These are phyloP conservation scores for Suillus hirtellus DNA, from an alignment of 768 basidiomycete species.

Conservation along the genomic window DNA sequence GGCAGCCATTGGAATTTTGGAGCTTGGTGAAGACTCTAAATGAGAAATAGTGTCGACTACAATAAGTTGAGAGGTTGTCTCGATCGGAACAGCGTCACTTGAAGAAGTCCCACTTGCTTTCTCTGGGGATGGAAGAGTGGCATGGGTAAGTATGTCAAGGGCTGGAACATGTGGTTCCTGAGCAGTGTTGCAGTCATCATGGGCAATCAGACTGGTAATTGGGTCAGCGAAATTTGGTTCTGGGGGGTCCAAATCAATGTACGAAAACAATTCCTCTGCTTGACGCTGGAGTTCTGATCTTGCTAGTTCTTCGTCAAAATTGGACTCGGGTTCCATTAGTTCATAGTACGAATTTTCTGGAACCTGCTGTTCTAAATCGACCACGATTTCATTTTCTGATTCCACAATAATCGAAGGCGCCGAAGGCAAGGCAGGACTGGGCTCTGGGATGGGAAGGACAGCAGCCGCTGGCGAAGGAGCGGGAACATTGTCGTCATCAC, in stretches of 20 bases:
- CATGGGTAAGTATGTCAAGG: not conserved
- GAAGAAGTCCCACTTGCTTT: not conserved
- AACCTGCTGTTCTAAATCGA: not conserved
- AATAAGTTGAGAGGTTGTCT: not conserved
- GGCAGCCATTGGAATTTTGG: not conserved
- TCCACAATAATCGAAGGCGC: not conserved
- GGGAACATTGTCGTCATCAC: conserved; percentile 18
- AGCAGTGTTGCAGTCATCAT: not conserved
- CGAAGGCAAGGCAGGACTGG: not conserved
- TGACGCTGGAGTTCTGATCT: conserved; percentile 5
- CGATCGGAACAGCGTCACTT: not conserved
- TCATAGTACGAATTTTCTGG: not conserved
- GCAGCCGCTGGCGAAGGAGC: not conserved
- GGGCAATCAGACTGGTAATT: not conserved
- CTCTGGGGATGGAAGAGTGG: too few species aligned
- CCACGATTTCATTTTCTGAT: not conserved
- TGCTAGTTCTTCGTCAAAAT: conserved; percentile 1
- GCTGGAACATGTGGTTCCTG: not conserved
- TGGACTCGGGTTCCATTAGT: not conserved
- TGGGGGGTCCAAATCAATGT: not conserved
- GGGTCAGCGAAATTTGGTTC: not conserved
- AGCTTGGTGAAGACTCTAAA: not conserved
- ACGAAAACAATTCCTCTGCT: conserved; percentile 2
- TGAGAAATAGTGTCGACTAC: not conserved
- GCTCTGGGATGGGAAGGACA: not conserved